Conservation (phyloP, 106 monocot genomes). For the Dioscorea dumetorum region DNA sequence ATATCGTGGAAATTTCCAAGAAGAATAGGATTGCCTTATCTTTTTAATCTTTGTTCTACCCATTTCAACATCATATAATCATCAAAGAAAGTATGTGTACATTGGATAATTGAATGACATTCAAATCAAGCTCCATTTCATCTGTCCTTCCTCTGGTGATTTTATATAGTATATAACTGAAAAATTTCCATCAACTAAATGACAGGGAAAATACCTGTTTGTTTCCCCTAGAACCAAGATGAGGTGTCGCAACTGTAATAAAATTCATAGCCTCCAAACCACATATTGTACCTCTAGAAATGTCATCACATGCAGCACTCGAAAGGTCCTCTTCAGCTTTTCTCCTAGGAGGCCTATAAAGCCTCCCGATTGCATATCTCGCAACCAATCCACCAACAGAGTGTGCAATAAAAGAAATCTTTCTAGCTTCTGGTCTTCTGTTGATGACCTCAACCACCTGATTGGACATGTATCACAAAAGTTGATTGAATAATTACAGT, state of each 20-base stretch:
- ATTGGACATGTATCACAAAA: background rate
- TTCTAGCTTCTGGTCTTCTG: slow-evolving; percentile 42
- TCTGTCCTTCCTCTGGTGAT: too few species aligned
- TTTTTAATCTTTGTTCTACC: too few species aligned
- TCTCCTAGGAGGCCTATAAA: slow-evolving; percentile 38
- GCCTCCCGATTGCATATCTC: slow-evolving; percentile 83
- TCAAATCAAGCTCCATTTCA: too few species aligned
- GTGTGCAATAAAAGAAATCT: slow-evolving; percentile 92
- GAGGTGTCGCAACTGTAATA: slow-evolving; percentile 94
- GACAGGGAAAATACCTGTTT: slow-evolving; percentile 55
- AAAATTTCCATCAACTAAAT: background rate
- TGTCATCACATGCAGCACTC: slow-evolving; percentile 8
- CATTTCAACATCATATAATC: too few species aligned
- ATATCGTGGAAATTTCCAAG: too few species aligned
- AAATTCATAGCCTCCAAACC: slow-evolving; percentile 94
- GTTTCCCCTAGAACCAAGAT: slow-evolving; percentile 96
- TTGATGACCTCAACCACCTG: slow-evolving; percentile 64
- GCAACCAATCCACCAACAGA: slow-evolving; percentile 96
- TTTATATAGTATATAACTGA: too few species aligned
- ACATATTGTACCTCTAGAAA: slow-evolving; percentile 52
- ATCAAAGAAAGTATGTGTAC: too few species aligned
- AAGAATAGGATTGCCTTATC: too few species aligned
- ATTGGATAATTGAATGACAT: too few species aligned
- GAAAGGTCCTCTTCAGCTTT: slow-evolving; percentile 14
- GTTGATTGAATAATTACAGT: too few species aligned